phyloP scores from a whole-genome alignment of 768 basidiomycete genomes.

The Rhizopogon sp. region DNA sequence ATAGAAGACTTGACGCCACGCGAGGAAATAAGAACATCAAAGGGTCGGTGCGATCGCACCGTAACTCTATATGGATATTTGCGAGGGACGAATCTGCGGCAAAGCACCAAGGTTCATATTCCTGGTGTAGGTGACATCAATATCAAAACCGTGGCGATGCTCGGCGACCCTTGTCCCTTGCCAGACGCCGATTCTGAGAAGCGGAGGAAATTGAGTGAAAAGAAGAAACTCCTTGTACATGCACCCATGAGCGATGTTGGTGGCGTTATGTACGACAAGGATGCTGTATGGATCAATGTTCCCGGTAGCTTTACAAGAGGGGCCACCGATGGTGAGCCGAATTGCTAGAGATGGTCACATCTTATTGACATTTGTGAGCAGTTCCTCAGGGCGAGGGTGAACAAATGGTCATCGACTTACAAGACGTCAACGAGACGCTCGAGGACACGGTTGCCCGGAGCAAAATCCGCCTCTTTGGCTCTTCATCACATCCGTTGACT shows the following conservation, averaged over 20 bases:
- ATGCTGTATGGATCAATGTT: constrained; percentile 97
- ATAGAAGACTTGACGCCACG: constrained; percentile 92
- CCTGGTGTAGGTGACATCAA: constrained; percentile 91
- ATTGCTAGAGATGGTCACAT: neutral
- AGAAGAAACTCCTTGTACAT: constrained; percentile 86
- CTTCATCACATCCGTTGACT: constrained; percentile 68
- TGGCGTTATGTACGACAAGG: constrained; percentile 95
- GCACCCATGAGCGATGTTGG: constrained; percentile 99
- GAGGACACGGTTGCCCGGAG: constrained; percentile 79
- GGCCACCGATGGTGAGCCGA: constrained; percentile 52
- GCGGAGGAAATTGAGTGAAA: constrained; percentile 88
- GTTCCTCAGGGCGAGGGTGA: constrained; percentile 90
- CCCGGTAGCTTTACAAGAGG: constrained; percentile 88
- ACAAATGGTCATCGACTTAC: constrained; percentile 95
- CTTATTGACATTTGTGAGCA: constrained; percentile 21
- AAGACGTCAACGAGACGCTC: constrained; percentile 79
- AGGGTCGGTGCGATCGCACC: constrained; percentile 90
- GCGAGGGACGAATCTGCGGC: constrained; percentile 78
- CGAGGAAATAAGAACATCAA: constrained; percentile 67
- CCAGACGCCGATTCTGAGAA: constrained; percentile 91
- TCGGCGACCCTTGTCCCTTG: constrained; percentile 94
- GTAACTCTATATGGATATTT: constrained; percentile 95
- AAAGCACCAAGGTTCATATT: constrained; percentile 81
- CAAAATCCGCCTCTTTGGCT: constrained; percentile 78
- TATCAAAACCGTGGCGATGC: constrained; percentile 63